Evolutionary conservation across 352 stramenopile genomes (phyloP).

Genomic region (Aphanomyces invadans): DNA sequence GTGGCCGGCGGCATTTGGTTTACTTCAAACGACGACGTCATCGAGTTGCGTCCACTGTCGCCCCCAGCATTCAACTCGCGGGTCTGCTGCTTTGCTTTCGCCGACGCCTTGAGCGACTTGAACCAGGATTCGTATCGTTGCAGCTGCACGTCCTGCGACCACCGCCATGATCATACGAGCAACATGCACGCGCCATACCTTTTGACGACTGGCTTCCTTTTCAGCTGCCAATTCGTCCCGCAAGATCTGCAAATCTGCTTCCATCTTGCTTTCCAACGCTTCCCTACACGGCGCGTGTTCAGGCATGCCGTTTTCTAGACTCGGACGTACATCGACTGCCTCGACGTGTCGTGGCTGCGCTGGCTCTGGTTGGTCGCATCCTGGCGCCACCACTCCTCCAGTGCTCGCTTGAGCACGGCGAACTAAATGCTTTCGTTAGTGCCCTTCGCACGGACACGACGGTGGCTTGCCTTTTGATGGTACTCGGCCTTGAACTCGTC

Average conservation of each 20-base stretch:
- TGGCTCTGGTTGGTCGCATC: conserved; percentile 9
- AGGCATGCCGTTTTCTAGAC: too few relatives aligned
- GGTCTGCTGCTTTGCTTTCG: conserved; percentile 74
- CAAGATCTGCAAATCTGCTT: conserved; percentile 2
- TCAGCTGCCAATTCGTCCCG: conserved; percentile 3
- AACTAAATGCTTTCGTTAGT: conserved; percentile 43
- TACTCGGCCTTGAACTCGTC: conserved; percentile 81
- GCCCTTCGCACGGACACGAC: background rate
- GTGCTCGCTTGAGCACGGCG: conserved; percentile 81
- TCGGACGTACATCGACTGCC: background rate
- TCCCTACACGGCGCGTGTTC: too few relatives aligned
- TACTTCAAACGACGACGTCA: background rate
- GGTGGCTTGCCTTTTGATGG: conserved; percentile 76
- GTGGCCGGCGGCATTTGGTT: background rate
- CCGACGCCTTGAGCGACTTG: conserved; percentile 70
- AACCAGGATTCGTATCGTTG: conserved; percentile 84
- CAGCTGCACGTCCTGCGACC: conserved; percentile 50
- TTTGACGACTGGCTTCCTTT: conserved; percentile 4
- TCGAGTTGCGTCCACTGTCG: background rate
- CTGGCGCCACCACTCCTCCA: conserved; percentile 82
- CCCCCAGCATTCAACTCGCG: conserved; percentile 12
- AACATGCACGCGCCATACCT: background rate
- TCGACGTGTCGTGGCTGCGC: background rate
- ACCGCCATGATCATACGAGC: background rate
- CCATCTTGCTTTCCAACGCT: background rate